Percentiles rank a stretch among this genome's conserved stretches.
phyloP scores from a whole-genome alignment of 768 basidiomycete species.

The Auricularia auricula-judae region DNA sequence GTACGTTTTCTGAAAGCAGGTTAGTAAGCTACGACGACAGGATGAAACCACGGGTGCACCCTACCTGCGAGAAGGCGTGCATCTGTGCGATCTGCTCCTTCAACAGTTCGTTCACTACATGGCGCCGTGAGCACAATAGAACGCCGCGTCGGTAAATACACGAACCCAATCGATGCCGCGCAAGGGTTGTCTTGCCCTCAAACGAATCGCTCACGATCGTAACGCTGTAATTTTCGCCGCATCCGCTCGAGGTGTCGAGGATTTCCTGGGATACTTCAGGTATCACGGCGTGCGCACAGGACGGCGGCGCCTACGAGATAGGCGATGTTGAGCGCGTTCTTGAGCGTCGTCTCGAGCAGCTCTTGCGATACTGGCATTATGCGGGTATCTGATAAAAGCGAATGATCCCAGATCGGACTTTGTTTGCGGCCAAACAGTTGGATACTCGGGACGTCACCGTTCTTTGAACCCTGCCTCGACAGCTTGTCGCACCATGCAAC shows the following conservation, averaged over 20 bases:
- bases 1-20: slow-evolving; percentile 50
- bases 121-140: neutral
- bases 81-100: slow-evolving; percentile 67
- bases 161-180: slow-evolving; percentile 59
- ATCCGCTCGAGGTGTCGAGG: slow-evolving; percentile 67
- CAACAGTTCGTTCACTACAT: slow-evolving; percentile 62
- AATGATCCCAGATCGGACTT: neutral
- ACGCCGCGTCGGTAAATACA: neutral
- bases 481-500: too few species aligned
- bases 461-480: too few species aligned
- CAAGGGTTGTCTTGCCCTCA: slow-evolving; percentile 71
- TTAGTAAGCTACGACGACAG: neutral
- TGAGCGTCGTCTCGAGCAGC: slow-evolving; percentile 53
- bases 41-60: slow-evolving; percentile 2
- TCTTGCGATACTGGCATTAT: slow-evolving; percentile 49
- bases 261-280: slow-evolving; percentile 32
- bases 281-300: neutral
- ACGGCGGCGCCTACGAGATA: slow-evolving; percentile 29
- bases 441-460: too few species aligned
- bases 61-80: slow-evolving; percentile 84
- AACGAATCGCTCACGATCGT: slow-evolving; percentile 76
- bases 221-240: slow-evolving; percentile 68
- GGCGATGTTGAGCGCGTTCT: slow-evolving; percentile 42
- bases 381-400: neutral
- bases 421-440: neutral